phyloP scores from a whole-genome alignment of 2,329 filamentous ascomycete genomes.

The Thelonectria discophora region DNA sequence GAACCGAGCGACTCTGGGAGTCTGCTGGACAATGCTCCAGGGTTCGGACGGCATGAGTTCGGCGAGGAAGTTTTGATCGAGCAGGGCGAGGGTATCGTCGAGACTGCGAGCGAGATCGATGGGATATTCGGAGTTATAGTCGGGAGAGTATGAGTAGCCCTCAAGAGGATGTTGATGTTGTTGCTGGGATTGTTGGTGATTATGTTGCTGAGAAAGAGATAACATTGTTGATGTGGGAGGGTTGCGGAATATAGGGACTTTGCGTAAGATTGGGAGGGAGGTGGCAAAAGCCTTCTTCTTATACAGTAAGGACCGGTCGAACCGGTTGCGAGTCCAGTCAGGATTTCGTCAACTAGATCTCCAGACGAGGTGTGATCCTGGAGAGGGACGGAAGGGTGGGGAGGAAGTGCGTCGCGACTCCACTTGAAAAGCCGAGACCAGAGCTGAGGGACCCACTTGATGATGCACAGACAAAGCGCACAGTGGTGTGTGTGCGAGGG shows the following conservation, averaged over 20 bases:
- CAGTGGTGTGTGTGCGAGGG: conserved; percentile 13
- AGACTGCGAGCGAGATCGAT: conserved; percentile 30
- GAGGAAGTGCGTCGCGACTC: conserved; percentile 10
- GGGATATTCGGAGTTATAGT: conserved; percentile 31
- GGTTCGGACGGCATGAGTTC: conserved; percentile 54
- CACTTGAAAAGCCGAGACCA: conserved; percentile 22
- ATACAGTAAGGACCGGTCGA: conserved; percentile 29
- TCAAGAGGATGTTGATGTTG: conserved; percentile 36
- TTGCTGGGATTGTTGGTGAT: conserved; percentile 39
- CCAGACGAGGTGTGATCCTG: conserved; percentile 16
- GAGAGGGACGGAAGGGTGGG: conserved; percentile 18
- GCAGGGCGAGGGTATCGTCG: conserved; percentile 40
- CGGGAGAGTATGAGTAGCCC: conserved; percentile 31
- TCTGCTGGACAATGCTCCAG: conserved; percentile 52
- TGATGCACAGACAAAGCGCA: conserved; percentile 28
- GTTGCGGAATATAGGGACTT: conserved; percentile 21
- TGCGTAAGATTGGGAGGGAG: conserved; percentile 35
- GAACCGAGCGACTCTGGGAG: conserved; percentile 50
- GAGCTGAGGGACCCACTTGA: conserved; percentile 22
- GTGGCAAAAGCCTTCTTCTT: conserved; percentile 41
- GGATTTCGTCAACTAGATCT: conserved; percentile 24
- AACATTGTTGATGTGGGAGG: conserved; percentile 41
- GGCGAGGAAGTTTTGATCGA: conserved; percentile 38
- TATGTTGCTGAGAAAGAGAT: conserved; percentile 42
- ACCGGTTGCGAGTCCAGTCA: conserved; percentile 21